phyloP scores from a whole-genome alignment of 139 green algal genomes.

The Zygnema cylindricum region DNA sequence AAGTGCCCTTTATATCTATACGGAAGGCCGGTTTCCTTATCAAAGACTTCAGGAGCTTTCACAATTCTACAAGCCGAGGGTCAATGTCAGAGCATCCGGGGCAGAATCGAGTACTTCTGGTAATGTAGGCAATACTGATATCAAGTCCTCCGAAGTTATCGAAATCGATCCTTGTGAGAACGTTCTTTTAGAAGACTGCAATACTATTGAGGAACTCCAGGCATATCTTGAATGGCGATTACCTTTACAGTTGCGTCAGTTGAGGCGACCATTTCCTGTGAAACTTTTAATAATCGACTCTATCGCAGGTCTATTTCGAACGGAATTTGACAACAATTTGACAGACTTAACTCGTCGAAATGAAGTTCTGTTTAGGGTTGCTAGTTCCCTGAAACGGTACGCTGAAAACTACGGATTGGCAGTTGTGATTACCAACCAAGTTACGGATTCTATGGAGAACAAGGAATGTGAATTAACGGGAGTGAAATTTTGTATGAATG shows the following conservation, averaged over 20 bases:
- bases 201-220: constrained; percentile 62
- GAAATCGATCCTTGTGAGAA: constrained; percentile 61
- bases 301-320: constrained; percentile 74
- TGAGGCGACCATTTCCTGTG: neutral
- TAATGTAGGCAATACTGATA: no score
- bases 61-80: neutral
- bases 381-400: constrained; percentile 62
- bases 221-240: constrained; percentile 54
- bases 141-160: no score
- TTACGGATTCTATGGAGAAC: constrained; percentile 62
- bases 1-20: constrained; percentile 76
- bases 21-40: constrained; percentile 54
- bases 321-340: constrained; percentile 54
- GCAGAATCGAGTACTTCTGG: neutral
- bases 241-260: constrained; percentile 2
- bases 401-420: constrained; percentile 65
- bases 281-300: constrained; percentile 81
- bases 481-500: constrained; percentile 29
- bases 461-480: neutral
- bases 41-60: constrained; percentile 35
- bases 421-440: constrained; percentile 78
- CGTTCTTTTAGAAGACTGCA: constrained; percentile 69
- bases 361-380: constrained; percentile 71
- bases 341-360: constrained; percentile 60
- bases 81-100: neutral